Conservation (phyloP, 129 eudicot species). For the Flaveria brownii region DNA sequence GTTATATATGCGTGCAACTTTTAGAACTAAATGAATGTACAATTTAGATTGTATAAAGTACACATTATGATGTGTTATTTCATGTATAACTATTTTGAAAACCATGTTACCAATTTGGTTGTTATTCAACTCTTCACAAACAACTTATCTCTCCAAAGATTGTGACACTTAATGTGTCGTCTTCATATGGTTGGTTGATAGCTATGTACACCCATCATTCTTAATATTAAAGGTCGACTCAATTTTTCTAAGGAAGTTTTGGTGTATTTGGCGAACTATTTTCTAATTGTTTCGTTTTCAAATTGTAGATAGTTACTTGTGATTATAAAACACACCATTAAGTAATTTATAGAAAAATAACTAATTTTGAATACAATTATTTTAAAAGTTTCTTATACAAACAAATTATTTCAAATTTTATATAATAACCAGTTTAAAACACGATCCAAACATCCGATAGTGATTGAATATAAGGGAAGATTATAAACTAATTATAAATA, state of each 20-base stretch:
- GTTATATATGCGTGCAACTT: neutral
- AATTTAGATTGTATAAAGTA: neutral
- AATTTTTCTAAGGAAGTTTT: neutral
- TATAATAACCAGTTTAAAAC: too few relatives aligned
- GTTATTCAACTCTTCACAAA: constrained; percentile 18
- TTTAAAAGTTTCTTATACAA: neutral
- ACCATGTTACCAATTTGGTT: neutral
- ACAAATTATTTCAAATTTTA: too few relatives aligned
- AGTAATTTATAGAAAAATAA: neutral
- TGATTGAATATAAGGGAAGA: too few relatives aligned
- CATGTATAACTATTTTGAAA: neutral
- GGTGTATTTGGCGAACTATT: neutral
- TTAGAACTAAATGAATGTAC: neutral
- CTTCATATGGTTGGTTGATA: constrained; percentile 18
- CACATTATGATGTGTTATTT: neutral
- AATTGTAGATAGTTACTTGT: neutral
- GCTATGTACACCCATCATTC: constrained; percentile 8
- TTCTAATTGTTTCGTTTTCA: neutral
- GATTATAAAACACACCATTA: neutral
- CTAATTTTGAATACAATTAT: neutral
- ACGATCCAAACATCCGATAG: too few relatives aligned
- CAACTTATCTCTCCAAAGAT: constrained; percentile 15
- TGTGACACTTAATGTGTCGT: constrained; percentile 30
- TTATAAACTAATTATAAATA: too few relatives aligned
- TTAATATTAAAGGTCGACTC: neutral